Conservation (phyloP, 257 asterid species). For the Przewalskia tangutica region DNA sequence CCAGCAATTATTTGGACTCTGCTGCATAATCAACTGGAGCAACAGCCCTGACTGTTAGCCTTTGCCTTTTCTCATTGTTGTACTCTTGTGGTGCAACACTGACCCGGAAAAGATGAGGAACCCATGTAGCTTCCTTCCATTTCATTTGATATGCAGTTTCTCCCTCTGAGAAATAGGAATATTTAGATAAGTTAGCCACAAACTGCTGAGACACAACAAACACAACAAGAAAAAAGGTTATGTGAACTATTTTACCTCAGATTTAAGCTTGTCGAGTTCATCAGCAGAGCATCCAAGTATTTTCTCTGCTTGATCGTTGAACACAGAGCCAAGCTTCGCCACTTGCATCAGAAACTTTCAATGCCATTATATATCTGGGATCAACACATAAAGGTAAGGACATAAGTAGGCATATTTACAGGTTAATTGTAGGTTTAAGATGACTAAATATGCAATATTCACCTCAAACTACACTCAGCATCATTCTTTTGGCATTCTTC, state of each 20-base stretch:
- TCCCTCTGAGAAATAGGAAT: constrained; percentile 23
- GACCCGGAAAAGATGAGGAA: constrained; percentile 60
- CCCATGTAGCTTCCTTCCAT: constrained; percentile 53
- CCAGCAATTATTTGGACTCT: constrained; percentile 59
- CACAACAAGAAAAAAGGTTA: neutral
- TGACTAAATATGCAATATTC: neutral
- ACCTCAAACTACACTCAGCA: constrained; percentile 62
- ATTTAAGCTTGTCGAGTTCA: constrained; percentile 61
- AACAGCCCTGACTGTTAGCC: constrained; percentile 62
- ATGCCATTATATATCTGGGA: constrained; percentile 59
- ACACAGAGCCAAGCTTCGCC: constrained; percentile 74
- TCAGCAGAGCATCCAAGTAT: constrained; percentile 72
- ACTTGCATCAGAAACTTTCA: constrained; percentile 71
- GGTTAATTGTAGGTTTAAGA: neutral
- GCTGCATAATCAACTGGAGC: constrained; percentile 68
- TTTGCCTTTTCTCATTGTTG: constrained; percentile 74
- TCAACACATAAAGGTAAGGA: neutral
- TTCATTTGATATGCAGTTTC: constrained; percentile 25
- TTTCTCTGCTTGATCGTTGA: constrained; percentile 73
- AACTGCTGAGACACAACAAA: neutral
- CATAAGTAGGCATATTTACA: neutral
- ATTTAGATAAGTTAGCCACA: neutral
- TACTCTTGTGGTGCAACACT: constrained; percentile 59
- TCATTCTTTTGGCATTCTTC: constrained; percentile 67
- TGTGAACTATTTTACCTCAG: constrained; percentile 28